Evolutionary conservation across 1,139 yeast genomes (phyloP).

Genomic region (Zhuliangozyma parablackwelliae): DNA sequence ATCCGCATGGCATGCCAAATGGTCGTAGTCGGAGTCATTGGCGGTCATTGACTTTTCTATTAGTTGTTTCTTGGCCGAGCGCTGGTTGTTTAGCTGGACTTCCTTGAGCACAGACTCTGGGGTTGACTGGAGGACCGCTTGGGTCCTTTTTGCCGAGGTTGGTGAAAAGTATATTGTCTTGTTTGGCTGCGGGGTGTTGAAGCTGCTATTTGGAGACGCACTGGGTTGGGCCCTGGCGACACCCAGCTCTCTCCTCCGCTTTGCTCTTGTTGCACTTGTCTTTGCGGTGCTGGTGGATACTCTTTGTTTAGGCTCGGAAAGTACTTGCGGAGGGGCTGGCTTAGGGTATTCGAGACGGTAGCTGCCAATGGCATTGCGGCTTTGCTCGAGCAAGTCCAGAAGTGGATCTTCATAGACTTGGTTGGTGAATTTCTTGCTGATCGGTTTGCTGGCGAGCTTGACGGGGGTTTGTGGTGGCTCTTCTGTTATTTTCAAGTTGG

Average conservation of each 20-base stretch:
- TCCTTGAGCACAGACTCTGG: slow-evolving; percentile 22
- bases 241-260: no score
- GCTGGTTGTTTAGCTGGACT: slow-evolving; percentile 7
- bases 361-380: no score
- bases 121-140: slow-evolving; percentile 12
- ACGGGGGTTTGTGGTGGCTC: no score
- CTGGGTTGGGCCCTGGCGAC: neutral
- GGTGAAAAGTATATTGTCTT: slow-evolving; percentile 32
- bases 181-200: slow-evolving; percentile 27
- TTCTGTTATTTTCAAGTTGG: no score
- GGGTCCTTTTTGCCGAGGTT: slow-evolving; percentile 20
- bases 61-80: slow-evolving; percentile 12
- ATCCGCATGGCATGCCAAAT: slow-evolving; percentile 47
- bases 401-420: no score
- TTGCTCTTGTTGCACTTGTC: no score
- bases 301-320: no score
- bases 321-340: neutral
- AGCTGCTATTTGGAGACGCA: slow-evolving; percentile 1
- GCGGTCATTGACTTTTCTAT: slow-evolving; percentile 6
- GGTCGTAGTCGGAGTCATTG: slow-evolving; percentile 31
- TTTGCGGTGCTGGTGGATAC: no score
- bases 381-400: no score
- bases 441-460: no score
- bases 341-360: slow-evolving; percentile 7
- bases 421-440: no score